Percentiles rank a stretch among this genome's conserved stretches.
These are phyloP conservation scores for Apiospora rasikravindrae DNA, from an alignment of 2,329 filamentous ascomycete genomes.

Conservation along the genomic window DNA sequence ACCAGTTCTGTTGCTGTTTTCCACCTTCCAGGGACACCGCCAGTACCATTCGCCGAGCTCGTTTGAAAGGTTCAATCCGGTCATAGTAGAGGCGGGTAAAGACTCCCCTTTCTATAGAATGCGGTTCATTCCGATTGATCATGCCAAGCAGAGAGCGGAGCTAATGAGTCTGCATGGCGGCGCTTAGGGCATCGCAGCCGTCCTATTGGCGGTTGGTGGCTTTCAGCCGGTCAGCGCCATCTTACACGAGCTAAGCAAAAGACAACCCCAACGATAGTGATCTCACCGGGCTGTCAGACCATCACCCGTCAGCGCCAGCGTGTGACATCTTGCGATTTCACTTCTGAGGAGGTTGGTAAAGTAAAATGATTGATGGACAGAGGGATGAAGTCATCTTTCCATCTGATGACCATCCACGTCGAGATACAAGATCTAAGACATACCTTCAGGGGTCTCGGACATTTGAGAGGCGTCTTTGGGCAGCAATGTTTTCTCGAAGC, in stretches of 20 bases:
- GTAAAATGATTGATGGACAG: not conserved
- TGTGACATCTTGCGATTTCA: not conserved
- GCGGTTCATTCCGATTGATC: not conserved
- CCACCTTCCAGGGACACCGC: not conserved
- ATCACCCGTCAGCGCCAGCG: conserved; percentile 6
- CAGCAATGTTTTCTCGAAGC: not conserved
- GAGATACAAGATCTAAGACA: conserved; percentile 11
- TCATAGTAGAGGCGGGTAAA: not conserved
- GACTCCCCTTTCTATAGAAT: not conserved
- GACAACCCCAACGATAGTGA: not conserved
- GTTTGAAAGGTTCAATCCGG: not conserved
- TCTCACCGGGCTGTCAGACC: not conserved
- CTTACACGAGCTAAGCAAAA: conserved; percentile 5
- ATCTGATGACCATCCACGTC: not conserved
- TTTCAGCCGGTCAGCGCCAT: conserved; percentile 7
- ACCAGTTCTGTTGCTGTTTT: not conserved
- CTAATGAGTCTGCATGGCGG: not conserved
- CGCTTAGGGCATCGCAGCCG: not conserved
- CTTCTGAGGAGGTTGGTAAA: not conserved
- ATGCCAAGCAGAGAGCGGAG: not conserved
- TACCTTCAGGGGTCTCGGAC: not conserved
- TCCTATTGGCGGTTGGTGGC: conserved; percentile 2
- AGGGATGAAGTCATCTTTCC: no score
- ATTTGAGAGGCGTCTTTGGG: not conserved
- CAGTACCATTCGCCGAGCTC: no score